Evolutionary conservation across 176 grass and related monocot genomes (phyloP), one percentile per base, ranked within the genome.

Genomic region (Bonia amplexicaulis): DNA sequence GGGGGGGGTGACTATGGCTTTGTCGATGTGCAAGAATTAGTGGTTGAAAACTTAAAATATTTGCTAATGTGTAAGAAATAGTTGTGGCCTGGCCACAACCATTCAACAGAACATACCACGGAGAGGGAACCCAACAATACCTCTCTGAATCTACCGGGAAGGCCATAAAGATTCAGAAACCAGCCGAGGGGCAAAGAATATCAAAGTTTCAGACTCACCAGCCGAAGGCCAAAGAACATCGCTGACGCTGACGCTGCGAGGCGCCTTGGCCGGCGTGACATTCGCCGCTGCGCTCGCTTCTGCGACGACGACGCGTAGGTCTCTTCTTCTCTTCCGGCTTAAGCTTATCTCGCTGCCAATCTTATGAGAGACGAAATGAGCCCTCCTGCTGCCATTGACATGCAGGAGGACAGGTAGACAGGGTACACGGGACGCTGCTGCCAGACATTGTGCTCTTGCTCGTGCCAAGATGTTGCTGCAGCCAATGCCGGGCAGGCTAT

Each of bases 201-300:
- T 5, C 25, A 1, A 3, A 51, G 12, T 40, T 19, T 39, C 23
- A 29, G 53, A 77, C 70, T 73, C 40, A 98, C 96, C 93, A 77
- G 96, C 96, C 5, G 93, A 95, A 6, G 96, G 96, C 96, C 96
- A 98, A 29, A 98, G 65, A 25, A 98, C 89, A 35, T 98, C 96
- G 78, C 96, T 94, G 86, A 89, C 40, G 78, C 82, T 92, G 81
- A 93, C 55, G 37, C 85, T 59, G 73, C 61, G 29, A 13, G 76
- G 77, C 47, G 45, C n/a, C 57, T 60, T 29, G 11, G 48, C 40
- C 77, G 83, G 71, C 19, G 48, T 27, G 66, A 61, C 65, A 9
- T 20, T 78, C 13, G 25, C 79, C 47, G 84, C 33, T 2, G 81
- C 59, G 62, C n/a, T 81, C 69, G 73, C 71, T 17, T 77, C 31